Evolutionary conservation across 1,139 yeast species (phyloP).

Genomic region (Debaryomyces sp.): DNA sequence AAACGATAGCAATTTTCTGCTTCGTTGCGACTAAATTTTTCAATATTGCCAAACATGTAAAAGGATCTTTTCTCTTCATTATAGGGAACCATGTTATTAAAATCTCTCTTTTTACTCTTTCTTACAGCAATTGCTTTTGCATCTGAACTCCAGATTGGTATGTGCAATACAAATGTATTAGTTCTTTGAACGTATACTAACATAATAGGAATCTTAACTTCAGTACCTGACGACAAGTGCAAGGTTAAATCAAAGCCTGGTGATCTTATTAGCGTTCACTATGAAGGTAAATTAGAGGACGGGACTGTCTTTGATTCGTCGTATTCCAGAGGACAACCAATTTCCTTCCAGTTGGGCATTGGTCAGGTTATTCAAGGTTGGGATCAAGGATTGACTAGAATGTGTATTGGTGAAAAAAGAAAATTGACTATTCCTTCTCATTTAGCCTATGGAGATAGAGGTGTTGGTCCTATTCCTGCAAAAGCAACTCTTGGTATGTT

Average conservation of each 20-base stretch:
- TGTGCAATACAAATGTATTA: conserved; percentile 13
- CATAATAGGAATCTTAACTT: conserved; percentile 43
- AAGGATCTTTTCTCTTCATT: not conserved
- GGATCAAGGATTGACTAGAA: conserved; percentile 77
- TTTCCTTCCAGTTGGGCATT: conserved; percentile 67
- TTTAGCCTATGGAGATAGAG: conserved; percentile 75
- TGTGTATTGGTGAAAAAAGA: conserved; percentile 89
- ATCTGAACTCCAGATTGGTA: conserved; percentile 32
- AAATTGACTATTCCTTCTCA: conserved; percentile 75
- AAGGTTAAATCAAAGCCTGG: conserved; percentile 58
- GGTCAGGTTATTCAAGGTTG: conserved; percentile 86
- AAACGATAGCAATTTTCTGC: not conserved
- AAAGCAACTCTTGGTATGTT: conserved; percentile 58
- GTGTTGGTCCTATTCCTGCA: conserved; percentile 81
- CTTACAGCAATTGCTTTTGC: conserved; percentile 9
- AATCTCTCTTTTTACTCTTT: conserved; percentile 12
- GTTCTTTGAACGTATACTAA: not conserved
- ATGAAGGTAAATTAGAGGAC: conserved; percentile 68
- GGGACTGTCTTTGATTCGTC: conserved; percentile 82
- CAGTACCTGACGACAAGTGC: conserved; percentile 56
- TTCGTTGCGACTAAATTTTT: not conserved
- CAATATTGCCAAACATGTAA: not conserved
- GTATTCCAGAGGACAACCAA: conserved; percentile 61
- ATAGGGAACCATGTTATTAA: conserved; percentile 14
- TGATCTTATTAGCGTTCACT: conserved; percentile 71